These are phyloP conservation scores for Pseudogymnoascus pannorum DNA, from an alignment of 2,329 filamentous ascomycete species.

Conservation along the genomic window DNA sequence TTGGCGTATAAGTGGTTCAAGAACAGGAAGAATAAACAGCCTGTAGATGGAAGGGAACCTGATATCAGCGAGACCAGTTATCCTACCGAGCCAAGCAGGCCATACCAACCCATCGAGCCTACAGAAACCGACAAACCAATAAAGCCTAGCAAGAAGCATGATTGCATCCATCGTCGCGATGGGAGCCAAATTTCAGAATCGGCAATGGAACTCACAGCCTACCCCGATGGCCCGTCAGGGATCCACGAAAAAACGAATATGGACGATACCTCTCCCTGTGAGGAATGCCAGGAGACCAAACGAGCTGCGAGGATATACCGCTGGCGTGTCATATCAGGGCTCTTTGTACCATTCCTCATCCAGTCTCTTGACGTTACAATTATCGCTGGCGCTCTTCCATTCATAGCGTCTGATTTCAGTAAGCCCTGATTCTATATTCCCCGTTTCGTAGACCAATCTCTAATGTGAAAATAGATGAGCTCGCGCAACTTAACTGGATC, in stretches of 20 bases:
- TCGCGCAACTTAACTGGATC: constrained; percentile 60
- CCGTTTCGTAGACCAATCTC: not conserved
- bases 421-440: too few relatives aligned
- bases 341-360: constrained; percentile 53
- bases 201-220: not conserved
- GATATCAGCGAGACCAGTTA: not conserved
- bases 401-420: constrained; percentile 60
- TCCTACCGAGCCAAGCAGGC: not conserved
- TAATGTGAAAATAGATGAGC: constrained; percentile 32
- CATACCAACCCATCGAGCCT: not conserved
- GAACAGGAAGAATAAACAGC: not conserved
- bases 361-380: constrained; percentile 60
- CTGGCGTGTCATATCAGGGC: constrained; percentile 51
- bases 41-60: not conserved
- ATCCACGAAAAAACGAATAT: not conserved
- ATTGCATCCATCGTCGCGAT: not conserved
- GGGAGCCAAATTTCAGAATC: not conserved
- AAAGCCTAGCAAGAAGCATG: not conserved
- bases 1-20: not conserved
- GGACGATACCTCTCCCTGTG: constrained; percentile 20
- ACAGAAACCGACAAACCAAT: not conserved
- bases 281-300: constrained; percentile 25
- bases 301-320: constrained; percentile 38
- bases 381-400: constrained; percentile 50
- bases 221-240: not conserved